phyloP scores from a whole-genome alignment of 495 filamentous ascomycete genomes.

The Pyrenopolyporus hunteri region DNA sequence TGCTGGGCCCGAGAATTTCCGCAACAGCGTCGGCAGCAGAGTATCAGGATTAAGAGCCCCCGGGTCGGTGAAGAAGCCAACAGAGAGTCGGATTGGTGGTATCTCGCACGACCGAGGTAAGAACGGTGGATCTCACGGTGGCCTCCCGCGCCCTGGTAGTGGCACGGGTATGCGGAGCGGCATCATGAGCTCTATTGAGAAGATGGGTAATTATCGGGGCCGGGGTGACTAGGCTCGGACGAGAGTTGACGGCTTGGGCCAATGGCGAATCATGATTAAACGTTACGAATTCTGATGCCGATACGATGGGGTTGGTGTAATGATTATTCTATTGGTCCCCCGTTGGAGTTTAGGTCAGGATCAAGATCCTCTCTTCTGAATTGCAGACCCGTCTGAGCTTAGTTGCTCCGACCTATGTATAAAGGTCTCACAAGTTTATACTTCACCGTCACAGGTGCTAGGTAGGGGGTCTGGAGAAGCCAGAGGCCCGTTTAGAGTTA shows the following conservation, averaged over 20 bases:
- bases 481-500: too few relatives aligned
- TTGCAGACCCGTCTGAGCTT: slow-evolving; percentile 7
- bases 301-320: slow-evolving; percentile 25
- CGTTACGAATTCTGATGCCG: slow-evolving; percentile 24
- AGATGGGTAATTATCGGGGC: slow-evolving; percentile 63
- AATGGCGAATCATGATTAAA: slow-evolving; percentile 14
- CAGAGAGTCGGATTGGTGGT: slow-evolving; percentile 53
- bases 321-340: slow-evolving; percentile 19
- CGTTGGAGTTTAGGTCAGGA: slow-evolving; percentile 26
- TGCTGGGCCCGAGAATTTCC: slow-evolving; percentile 27
- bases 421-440: background rate
- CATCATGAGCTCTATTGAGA: slow-evolving; percentile 75
- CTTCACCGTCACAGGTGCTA: too few relatives aligned
- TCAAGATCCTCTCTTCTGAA: slow-evolving; percentile 11
- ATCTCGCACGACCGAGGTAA: slow-evolving; percentile 50
- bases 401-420: background rate
- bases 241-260: slow-evolving; percentile 6
- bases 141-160: slow-evolving; percentile 51
- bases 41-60: slow-evolving; percentile 54
- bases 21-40: slow-evolving; percentile 38
- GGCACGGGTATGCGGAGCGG: slow-evolving; percentile 57
- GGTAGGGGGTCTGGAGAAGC: too few relatives aligned
- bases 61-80: slow-evolving; percentile 39
- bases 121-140: slow-evolving; percentile 46
- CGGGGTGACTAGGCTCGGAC: slow-evolving; percentile 29